Evolutionary conservation across 108 stramenopile genomes (phyloP).

Genomic region (Skeletonema grethae): DNA sequence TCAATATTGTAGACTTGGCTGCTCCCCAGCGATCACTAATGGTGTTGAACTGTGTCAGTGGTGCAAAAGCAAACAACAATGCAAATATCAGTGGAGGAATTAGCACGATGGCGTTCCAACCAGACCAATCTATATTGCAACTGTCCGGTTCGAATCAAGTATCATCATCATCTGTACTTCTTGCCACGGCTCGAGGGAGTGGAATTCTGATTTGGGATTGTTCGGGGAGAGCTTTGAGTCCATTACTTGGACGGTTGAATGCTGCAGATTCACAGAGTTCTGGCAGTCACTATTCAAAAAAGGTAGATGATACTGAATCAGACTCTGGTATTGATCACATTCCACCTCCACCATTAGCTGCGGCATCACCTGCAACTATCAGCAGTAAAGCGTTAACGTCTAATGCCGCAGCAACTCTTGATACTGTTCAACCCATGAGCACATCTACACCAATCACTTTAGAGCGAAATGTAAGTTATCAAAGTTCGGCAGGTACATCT

Average conservation of each 20-base stretch:
- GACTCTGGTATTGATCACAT: not conserved
- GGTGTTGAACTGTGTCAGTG: constrained; percentile 19
- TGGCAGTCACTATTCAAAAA: not conserved
- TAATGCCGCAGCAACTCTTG: not conserved
- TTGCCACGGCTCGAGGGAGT: constrained; percentile 73
- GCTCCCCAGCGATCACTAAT: constrained; percentile 30
- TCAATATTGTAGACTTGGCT: constrained; percentile 23
- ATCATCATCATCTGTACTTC: constrained; percentile 35
- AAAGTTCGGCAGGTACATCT: not conserved
- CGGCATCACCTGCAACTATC: not conserved
- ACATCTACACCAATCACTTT: not conserved
- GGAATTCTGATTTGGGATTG: constrained; percentile 80
- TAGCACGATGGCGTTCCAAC: constrained; percentile 40
- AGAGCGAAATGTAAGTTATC: not conserved
- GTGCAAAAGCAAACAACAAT: not conserved
- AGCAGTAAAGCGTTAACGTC: not conserved
- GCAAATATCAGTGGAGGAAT: constrained; percentile 14
- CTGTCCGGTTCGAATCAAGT: not conserved
- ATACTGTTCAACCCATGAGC: not conserved
- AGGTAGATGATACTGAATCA: not conserved
- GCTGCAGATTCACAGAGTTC: constrained; percentile 23
- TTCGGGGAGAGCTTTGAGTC: constrained; percentile 70
- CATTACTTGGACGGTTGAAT: constrained; percentile 65
- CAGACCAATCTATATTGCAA: not conserved
- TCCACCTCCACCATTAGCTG: not conserved